Evolutionary conservation across 108 stramenopile genomes (phyloP), one percentile per base, ranked within the genome.

Genomic region (Schizochytrium sp.): DNA sequence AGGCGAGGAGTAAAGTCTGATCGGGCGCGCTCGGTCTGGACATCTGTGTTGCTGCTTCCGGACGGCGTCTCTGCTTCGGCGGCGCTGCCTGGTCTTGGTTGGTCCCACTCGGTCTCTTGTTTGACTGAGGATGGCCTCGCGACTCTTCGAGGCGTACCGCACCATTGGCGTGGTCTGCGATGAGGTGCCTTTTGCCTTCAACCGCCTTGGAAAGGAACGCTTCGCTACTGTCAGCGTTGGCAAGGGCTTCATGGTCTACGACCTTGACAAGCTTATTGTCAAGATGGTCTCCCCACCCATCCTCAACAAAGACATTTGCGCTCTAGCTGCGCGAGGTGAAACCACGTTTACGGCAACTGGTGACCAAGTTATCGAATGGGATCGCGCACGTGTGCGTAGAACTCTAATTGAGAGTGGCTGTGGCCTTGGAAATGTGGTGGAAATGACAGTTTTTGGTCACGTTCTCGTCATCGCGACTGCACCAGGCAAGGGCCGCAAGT

Each of bases 81-180:
- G 28, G 28, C 28, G 28, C 28, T 28, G 28, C 28, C 28, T 28
- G 28, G 28, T 28, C 28, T 28, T 28, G 28, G 28, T 28, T 28
- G 28, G 28, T 28, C 28, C 28, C 28, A 28, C 28, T 28, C 28
- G 28, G 28, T 28, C 28, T 28, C 28, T 28, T 28, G 28, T 28
- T 28, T 28, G 28, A 28, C 50, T 47, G 87, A 91, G 64, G 28
- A 90, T 55, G 45, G 40, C 88, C 38, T 91, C 91, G 38, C 89
- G 91, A 3, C 91, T 92, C 47, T 91, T 89, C 91, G 87, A 91
- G 28, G 91, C 92, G 7, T 92, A 92, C 60, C 90, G 92, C 42
- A 90, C 92, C 3, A 90, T 92, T 15, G 92, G 92, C 28, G 47
- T 89, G 38, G 91, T 92, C 12, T 92, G 91, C n/a, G 92, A 92